These are phyloP conservation scores for Fagopyrum tataricum DNA, from an alignment of 148 eudicot genomes.

Conservation along the genomic window DNA sequence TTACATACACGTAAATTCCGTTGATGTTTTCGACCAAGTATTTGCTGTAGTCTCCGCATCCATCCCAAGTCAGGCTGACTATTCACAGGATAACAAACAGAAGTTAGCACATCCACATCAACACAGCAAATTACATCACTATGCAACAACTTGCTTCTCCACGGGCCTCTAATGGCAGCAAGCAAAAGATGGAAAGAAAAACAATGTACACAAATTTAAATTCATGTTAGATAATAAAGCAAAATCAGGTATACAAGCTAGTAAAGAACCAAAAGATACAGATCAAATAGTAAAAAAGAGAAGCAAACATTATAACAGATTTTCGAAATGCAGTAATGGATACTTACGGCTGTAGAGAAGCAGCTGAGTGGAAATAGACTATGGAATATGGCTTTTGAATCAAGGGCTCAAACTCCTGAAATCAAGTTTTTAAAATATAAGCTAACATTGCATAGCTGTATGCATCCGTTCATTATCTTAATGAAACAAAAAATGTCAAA, in stretches of 20 bases:
- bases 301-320: not conserved
- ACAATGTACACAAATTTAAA: too few relatives aligned
- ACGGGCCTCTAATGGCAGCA: not conserved
- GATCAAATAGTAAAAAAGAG: not conserved
- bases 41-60: slow-evolving; percentile 89
- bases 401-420: slow-evolving; percentile 94
- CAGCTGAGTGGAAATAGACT: slow-evolving; percentile 97
- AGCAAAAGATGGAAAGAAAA: not conserved
- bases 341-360: slow-evolving; percentile 87
- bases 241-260: not conserved
- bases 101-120: not conserved
- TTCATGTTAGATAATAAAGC: not conserved
- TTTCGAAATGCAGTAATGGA: slow-evolving; percentile 12
- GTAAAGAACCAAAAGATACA: not conserved
- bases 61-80: slow-evolving; percentile 97
- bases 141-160: not conserved
- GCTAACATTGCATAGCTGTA: not conserved
- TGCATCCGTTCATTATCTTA: not conserved
- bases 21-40: slow-evolving; percentile 94
- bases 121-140: not conserved
- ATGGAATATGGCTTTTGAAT: slow-evolving; percentile 91
- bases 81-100: slow-evolving; percentile 16
- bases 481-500: not conserved
- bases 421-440: slow-evolving; percentile 10
- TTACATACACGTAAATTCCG: slow-evolving; percentile 82